Evolutionary conservation across 2,329 filamentous ascomycete species (phyloP).

Genomic region (Geosmithia putterillii): DNA sequence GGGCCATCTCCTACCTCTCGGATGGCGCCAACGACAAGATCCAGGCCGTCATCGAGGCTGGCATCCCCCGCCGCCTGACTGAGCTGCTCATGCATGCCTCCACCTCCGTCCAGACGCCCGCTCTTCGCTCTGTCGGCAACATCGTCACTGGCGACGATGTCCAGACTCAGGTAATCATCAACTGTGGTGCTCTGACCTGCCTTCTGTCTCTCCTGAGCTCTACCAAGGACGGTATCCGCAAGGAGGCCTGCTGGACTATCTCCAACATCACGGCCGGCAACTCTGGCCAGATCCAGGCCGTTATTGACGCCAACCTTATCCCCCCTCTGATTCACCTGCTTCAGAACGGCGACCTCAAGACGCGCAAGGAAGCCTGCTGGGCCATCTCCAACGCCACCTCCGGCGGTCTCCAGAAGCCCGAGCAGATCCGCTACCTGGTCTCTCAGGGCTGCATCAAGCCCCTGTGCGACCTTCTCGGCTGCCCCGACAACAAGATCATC

Average conservation of each 20-base stretch:
- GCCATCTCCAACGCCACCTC: constrained; percentile 98
- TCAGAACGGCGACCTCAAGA: constrained; percentile 96
- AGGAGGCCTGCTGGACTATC: constrained; percentile 99
- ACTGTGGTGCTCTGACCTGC: constrained; percentile 85
- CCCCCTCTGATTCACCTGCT: constrained; percentile 91
- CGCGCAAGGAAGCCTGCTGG: constrained; percentile 98
- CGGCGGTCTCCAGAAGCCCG: constrained; percentile 94
- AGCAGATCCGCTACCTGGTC: constrained; percentile 94
- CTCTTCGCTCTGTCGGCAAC: constrained; percentile 93
- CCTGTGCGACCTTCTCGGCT: constrained; percentile 84
- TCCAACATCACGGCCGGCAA: constrained; percentile 98
- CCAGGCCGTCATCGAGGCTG: constrained; percentile 95
- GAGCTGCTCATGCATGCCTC: constrained; percentile 97
- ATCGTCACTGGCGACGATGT: constrained; percentile 98
- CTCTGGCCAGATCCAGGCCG: constrained; percentile 91
- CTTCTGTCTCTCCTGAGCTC: constrained; percentile 91
- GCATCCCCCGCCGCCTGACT: constrained; percentile 89
- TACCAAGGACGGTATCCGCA: constrained; percentile 96
- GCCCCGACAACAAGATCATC: constrained; percentile 99
- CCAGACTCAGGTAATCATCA: constrained; percentile 98
- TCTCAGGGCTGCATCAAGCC: constrained; percentile 93
- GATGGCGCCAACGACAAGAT: constrained; percentile 99
- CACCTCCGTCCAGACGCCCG: constrained; percentile 94
- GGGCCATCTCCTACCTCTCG: constrained; percentile 97
- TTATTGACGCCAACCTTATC: constrained; percentile 94